Evolutionary conservation across 345 rosid species (phyloP).

Genomic region (Erysimum cheiranthoides): DNA sequence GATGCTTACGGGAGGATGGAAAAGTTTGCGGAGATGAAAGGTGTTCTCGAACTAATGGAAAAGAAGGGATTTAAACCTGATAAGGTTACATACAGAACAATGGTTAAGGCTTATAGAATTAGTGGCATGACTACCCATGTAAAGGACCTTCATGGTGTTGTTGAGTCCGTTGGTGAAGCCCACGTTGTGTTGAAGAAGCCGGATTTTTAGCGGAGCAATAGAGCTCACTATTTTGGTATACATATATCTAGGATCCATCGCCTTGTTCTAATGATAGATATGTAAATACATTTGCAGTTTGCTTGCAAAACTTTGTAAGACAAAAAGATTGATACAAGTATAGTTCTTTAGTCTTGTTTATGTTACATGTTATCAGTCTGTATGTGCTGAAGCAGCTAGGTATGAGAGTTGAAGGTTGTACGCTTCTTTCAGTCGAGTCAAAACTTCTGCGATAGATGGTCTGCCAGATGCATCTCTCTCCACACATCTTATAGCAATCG

Average conservation of each 20-base stretch:
- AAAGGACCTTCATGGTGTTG: slow-evolving; percentile 58
- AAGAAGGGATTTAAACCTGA: slow-evolving; percentile 74
- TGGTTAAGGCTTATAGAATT: slow-evolving; percentile 74
- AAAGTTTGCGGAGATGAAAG: slow-evolving; percentile 89
- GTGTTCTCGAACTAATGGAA: slow-evolving; percentile 76
- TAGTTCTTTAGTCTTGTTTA: slow-evolving; percentile 28
- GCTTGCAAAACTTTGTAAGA: slow-evolving; percentile 29
- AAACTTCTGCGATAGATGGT: slow-evolving; percentile 64
- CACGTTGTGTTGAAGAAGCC: slow-evolving; percentile 50
- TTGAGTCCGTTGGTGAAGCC: slow-evolving; percentile 51
- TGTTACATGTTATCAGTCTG: slow-evolving; percentile 42
- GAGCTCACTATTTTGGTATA: slow-evolving; percentile 30
- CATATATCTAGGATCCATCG: slow-evolving; percentile 3
- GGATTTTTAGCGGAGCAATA: slow-evolving; percentile 49
- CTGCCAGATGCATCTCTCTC: slow-evolving; percentile 82
- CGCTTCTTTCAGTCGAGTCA: slow-evolving; percentile 80
- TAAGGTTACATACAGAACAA: slow-evolving; percentile 79
- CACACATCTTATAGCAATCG: slow-evolving; percentile 64
- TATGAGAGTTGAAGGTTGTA: slow-evolving; percentile 76
- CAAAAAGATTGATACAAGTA: slow-evolving; percentile 6
- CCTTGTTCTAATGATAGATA: slow-evolving; percentile 4
- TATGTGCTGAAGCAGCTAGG: slow-evolving; percentile 65
- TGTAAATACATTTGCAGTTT: slow-evolving; percentile 17
- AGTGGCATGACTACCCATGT: slow-evolving; percentile 73
- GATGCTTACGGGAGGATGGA: slow-evolving; percentile 89